These are phyloP conservation scores for Plasmodium gonderi DNA, from an alignment of 169 alveolate species.

Conservation along the genomic window DNA sequence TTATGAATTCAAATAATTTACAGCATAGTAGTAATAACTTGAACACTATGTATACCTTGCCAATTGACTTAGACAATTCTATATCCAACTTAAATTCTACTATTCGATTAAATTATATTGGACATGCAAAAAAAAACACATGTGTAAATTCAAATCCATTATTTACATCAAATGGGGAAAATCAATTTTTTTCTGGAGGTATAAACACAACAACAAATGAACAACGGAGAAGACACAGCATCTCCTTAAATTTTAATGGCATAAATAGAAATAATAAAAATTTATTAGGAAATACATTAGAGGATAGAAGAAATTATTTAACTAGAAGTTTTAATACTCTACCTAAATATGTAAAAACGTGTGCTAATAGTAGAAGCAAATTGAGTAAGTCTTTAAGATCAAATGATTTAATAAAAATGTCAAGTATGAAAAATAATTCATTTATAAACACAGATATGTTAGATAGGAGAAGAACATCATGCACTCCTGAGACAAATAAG, in stretches of 20 bases:
- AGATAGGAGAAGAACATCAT: neutral
- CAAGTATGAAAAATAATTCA: neutral
- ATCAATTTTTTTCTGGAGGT: neutral
- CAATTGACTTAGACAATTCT: neutral
- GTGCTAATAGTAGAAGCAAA: constrained; percentile 62
- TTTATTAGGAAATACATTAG: neutral
- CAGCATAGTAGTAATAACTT: neutral
- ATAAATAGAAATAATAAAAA: neutral
- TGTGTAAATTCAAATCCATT: neutral
- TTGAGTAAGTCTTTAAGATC: constrained; percentile 6
- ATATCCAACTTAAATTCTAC: constrained; percentile 4
- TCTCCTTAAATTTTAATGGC: neutral
- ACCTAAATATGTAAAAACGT: constrained; percentile 54
- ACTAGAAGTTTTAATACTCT: neutral
- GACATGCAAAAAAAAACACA: neutral
- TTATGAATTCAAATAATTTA: neutral
- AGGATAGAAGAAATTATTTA: neutral
- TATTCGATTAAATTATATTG: neutral
- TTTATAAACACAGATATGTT: neutral
- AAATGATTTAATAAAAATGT: neutral
- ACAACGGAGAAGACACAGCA: neutral
- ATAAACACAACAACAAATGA: neutral
- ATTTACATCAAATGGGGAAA: neutral
- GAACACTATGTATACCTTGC: constrained; percentile 2
- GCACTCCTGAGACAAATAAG: neutral